Base-by-base conservation (phyloP, 2,329 filamentous ascomycete species). In the Alternaria sp. region DNA sequence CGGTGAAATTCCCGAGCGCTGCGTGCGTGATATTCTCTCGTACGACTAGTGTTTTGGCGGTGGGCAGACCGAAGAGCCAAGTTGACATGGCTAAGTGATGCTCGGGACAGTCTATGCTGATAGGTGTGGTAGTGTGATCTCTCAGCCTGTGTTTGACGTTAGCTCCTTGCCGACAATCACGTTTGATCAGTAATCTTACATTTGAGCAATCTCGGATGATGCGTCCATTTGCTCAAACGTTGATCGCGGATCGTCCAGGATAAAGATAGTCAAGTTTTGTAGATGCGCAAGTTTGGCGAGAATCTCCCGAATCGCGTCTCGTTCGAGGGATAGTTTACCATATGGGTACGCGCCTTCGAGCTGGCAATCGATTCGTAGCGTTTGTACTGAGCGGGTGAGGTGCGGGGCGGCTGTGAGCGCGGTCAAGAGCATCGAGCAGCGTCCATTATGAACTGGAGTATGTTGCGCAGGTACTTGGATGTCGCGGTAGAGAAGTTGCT, bases 11-110 rank as follows among this genome's bases (percentile, higher is more conserved):
- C 28, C 6, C 11, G n/a, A 5, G 7, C 26, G 3, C 8, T 8
- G 5, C 11, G 5, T 30, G n/a, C 7, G n/a, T 7, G 6, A 6
- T 9, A 6, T 30, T 21, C 4, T 33, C 25, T 30, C 47, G n/a
- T 50, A 50, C 47, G n/a, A 30, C 12, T 30, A 50, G 26, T 28
- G 47, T 30, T 9, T n/a, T 33, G 26, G n/a, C 47, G 18, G 47
- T 20, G 18, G n/a, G 5, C n/a, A 21, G 26, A 20, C 15, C 12
- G 26, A 50, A 50, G 25, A 50, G 47, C 26, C n/a, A 11, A 12
- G n/a, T 21, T 20, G n/a, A 12, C 3, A 30, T 30, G n/a, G 10
- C 26, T 20, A 30, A 50, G n/a, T 18, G 26, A 20, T 18, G 25
- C n/a, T 30, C 18, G 10, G 18, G 47, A 20, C 25, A 21, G 11